Conservation (phyloP, 1,139 yeast genomes). For the Magnusiomyces sp. region DNA sequence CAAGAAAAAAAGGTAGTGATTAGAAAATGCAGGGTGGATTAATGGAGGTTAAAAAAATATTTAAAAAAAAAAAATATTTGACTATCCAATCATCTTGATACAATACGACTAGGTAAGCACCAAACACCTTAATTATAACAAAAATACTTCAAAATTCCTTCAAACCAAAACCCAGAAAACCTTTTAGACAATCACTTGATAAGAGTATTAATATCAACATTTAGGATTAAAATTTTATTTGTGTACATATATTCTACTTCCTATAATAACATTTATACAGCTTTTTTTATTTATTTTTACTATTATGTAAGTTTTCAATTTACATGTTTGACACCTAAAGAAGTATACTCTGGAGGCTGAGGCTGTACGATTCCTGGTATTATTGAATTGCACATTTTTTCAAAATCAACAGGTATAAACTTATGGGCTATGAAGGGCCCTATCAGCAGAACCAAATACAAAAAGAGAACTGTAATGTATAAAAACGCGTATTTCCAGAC, state of each 20-base stretch:
- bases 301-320: not conserved
- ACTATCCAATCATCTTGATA: no score
- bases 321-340: constrained; percentile 8
- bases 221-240: no score
- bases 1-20: no score
- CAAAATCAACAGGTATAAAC: constrained; percentile 10
- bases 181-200: no score
- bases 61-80: no score
- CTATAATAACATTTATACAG: not conserved
- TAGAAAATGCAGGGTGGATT: no score
- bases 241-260: not conserved
- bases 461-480: constrained; percentile 36
- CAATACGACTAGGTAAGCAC: no score
- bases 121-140: no score
- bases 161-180: no score
- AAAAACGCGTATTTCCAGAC: constrained; percentile 36
- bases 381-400: constrained; percentile 6
- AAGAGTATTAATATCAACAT: no score
- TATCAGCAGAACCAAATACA: constrained; percentile 29
- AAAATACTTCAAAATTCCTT: no score
- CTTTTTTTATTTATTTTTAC: not conserved
- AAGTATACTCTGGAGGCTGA: constrained; percentile 9
- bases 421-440: constrained; percentile 20
- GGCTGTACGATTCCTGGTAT: constrained; percentile 21
- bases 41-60: no score